Base-by-base conservation (phyloP, 1,284 basidiomycete species). In the Hemileia vastatrix region DNA sequence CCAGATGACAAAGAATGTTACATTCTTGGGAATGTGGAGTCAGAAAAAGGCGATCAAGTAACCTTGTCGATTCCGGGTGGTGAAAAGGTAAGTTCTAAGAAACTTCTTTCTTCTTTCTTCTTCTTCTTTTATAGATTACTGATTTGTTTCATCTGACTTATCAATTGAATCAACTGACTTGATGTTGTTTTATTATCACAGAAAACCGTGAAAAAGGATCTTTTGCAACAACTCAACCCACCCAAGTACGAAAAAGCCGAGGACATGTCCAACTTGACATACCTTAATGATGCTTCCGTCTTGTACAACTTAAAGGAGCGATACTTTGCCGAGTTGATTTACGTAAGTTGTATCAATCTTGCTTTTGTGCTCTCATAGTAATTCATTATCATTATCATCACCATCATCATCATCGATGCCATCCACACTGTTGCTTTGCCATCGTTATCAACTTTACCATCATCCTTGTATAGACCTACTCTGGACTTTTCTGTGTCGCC, bases 191-290 rank as follows among this genome's bases (percentile, higher is more conserved):
- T n/a, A n/a, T n/a, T n/a, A n/a, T n/a, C n/a, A 36, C 32, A 6
- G 27, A 9, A 15, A 40, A 43, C 27, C 9, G 15, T 31, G 32
- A 23, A 23, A 9, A 8, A 44, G 27, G 52, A 44, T 11, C 33
- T 1, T 11, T 21, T 73, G 57, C 70, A 67, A 65, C 69, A 72
- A 64, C 73, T 77, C 71, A 97, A 97, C 72, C 94, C 94, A 9
- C 94, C 94, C 52, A 94, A 95, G 78, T 98, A 97, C 76, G 93
- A 98, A 78, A 84, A 90, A 50, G 93, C 92, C 2, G 91, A 94
- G 68, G 95, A 99, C 77, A 97, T 98, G 71, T 95, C 95, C 50
- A 93, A 97, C 77, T 81, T 99, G 67, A 97, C 94, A 0, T 96
- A 92, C 77, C 80, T 98, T 65, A 98, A 98, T 76, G 95, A 99